Evolutionary conservation across 1,284 basidiomycete genomes (phyloP), one percentile per base, ranked within the genome.

Genomic region (Schizopora paradoxa): DNA sequence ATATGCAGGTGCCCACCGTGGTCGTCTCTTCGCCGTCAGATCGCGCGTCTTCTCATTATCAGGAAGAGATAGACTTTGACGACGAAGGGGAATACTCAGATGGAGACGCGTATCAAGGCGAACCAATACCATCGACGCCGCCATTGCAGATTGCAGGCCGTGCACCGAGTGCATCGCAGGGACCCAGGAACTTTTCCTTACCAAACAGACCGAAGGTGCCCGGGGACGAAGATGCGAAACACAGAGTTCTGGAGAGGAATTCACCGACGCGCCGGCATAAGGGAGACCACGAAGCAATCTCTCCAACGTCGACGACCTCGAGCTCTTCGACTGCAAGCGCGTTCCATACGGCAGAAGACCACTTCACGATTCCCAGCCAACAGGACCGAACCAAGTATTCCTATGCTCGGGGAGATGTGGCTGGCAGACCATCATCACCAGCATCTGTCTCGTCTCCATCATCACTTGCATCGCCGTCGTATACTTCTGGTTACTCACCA

Each of bases 161-260:
- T 16, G 47, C 42, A 16, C 61, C 58, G 7, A 59, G 57, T 57
- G 38, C 67, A 66, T 8, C 61, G 70, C 28, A 60, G 34, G 54
- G 60, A 35, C 65, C 69, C 39, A 34, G 68, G 29, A 81, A 80
- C 56, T 79, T 76, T 55, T 80, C 79, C 16, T 65, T 74, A 42
- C 78, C 77, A 36, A 68, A 68, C 41, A 69, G 73, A 32, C 56
- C 46, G 18, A 69, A 72, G n/a, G 61, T 66, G 49, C 61, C 69
- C 21, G 63, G 65, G 11, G 66, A 72, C 32, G 73, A 76, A 43
- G 75, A 76, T 37, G 67, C 72, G 54, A 85, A 84, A 54, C 68
- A 70, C 27, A 66, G 66, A 45, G 82, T 84, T 7, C 62, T 85
- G 32, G 72, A 80, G 57, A 68, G 82, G 32, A 82, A 83, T 57